phyloP scores from a whole-genome alignment of 106 monocot species.

The Allium cepa region DNA sequence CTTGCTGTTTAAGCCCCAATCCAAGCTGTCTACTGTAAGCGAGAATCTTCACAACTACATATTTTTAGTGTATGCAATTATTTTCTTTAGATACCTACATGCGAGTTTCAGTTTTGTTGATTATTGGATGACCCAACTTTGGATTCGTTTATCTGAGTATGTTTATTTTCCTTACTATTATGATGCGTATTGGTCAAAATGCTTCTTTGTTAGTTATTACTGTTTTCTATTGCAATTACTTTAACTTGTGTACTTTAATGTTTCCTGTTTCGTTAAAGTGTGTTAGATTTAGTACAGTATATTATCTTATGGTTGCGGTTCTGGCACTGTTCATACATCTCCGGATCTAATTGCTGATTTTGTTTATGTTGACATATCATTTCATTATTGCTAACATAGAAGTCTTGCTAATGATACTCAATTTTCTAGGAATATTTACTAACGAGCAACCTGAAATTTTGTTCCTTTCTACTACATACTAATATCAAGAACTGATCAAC shows the following conservation, averaged over 20 bases:
- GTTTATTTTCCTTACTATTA: not conserved
- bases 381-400: not conserved
- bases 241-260: not conserved
- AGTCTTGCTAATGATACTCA: too few relatives aligned
- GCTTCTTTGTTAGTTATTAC: not conserved
- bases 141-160: not conserved
- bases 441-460: too few relatives aligned
- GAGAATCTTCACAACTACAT: not conserved
- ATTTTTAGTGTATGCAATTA: not conserved
- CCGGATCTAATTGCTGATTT: not conserved
- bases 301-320: not conserved
- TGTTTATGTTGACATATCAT: not conserved
- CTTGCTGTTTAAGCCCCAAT: not conserved
- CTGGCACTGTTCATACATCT: not conserved
- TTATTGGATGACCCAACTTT: not conserved
- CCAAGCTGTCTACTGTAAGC: not conserved
- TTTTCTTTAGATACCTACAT: not conserved
- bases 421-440: too few relatives aligned
- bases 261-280: not conserved
- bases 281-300: not conserved
- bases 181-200: not conserved
- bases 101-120: not conserved
- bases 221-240: too few relatives aligned
- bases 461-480: too few relatives aligned
- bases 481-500: too few relatives aligned